Evolutionary conservation across 75 land plant species (phyloP).

Genomic region (Gnetum montanum): DNA sequence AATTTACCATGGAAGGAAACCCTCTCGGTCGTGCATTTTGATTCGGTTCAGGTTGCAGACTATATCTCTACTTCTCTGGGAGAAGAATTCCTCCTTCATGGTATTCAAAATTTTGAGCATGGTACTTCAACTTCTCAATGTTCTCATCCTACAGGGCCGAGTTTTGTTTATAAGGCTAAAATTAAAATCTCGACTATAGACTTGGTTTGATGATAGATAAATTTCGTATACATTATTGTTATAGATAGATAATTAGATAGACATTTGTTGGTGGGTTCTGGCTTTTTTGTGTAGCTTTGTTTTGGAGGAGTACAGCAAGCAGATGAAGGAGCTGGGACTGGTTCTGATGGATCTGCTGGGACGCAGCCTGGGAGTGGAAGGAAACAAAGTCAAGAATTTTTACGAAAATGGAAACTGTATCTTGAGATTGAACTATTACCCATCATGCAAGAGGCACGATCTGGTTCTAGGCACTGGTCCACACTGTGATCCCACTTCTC

Average conservation of each 20-base stretch:
- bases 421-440: conserved; percentile 52
- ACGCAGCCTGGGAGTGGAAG: conserved; percentile 31
- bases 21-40: conserved; percentile 21
- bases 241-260: too few species aligned
- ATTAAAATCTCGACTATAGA: too few species aligned
- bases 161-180: too few species aligned
- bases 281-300: too few species aligned
- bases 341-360: conserved; percentile 37
- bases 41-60: conserved; percentile 5
- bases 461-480: conserved; percentile 47
- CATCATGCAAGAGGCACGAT: conserved; percentile 33
- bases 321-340: conserved; percentile 21
- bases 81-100: conserved; percentile 3
- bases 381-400: conserved; percentile 19
- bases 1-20: conserved; percentile 68
- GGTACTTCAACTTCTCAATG: too few species aligned
- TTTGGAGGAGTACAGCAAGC: conserved; percentile 32
- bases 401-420: conserved; percentile 27
- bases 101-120: too few species aligned
- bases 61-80: conserved; percentile 18
- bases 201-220: too few species aligned
- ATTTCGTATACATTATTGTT: too few species aligned
- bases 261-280: too few species aligned
- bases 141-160: conserved; percentile 8
- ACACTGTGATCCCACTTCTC: conserved; percentile 47